A percentile compares a stretch with the other conserved stretches of the same genome.
phyloP scores from a whole-genome alignment of 176 grass and related monocot species.

The Alopecurus myosuroides region DNA sequence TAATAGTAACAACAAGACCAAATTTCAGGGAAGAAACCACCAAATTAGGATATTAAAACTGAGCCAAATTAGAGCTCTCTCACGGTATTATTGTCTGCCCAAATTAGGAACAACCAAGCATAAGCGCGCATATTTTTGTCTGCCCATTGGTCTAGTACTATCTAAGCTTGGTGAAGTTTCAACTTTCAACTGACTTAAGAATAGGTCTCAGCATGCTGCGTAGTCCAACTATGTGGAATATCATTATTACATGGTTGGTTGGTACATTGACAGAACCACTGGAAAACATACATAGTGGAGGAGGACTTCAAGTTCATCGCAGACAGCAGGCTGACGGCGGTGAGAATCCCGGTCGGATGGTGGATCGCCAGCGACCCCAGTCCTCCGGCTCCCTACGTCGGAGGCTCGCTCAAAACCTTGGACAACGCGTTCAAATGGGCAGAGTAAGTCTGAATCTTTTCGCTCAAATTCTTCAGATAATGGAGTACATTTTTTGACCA shows the following conservation, averaged over 20 bases:
- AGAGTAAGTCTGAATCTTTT: slow-evolving; percentile 25
- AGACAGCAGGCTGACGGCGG: slow-evolving; percentile 16
- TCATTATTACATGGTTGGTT: neutral
- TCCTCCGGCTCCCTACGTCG: slow-evolving; percentile 49
- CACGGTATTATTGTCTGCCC: too few species aligned
- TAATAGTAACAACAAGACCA: neutral
- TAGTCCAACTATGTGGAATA: neutral
- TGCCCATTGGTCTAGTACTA: too few species aligned
- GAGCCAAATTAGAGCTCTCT: too few species aligned
- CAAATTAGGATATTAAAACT: neutral
- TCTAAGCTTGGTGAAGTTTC: neutral
- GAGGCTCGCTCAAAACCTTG: slow-evolving; percentile 39
- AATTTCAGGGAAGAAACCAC: neutral
- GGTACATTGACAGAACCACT: slow-evolving; percentile 33
- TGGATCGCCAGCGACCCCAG: slow-evolving; percentile 53
- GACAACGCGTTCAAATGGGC: slow-evolving; percentile 58
- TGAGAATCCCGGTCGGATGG: slow-evolving; percentile 58
- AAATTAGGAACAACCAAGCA: too few species aligned
- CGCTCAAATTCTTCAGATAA: neutral
- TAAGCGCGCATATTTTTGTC: neutral
- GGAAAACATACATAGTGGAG: slow-evolving; percentile 49
- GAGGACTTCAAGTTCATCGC: slow-evolving; percentile 45
- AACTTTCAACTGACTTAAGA: neutral
- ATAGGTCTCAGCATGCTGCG: neutral
- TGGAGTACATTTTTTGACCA: neutral